A percentile compares a stretch with the other conserved stretches of the same genome.
These are phyloP conservation scores for Mycena indigotica DNA, from an alignment of 768 basidiomycete genomes.

Conservation along the genomic window DNA sequence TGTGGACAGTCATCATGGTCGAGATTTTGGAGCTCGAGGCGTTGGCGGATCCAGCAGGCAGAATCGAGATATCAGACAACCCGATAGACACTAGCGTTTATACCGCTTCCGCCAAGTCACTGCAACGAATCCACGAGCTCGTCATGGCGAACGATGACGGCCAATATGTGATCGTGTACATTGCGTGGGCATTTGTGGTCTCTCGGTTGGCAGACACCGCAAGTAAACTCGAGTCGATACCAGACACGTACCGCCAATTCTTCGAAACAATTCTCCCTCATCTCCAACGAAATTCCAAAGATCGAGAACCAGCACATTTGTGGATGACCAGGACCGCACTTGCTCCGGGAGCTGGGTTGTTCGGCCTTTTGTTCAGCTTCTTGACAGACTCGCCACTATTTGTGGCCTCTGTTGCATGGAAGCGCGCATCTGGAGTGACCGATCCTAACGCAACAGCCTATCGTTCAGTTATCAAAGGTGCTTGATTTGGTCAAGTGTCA, in stretches of 20 bases:
- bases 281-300: constrained; percentile 51
- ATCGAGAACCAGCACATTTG: constrained; percentile 54
- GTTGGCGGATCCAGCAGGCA: constrained; percentile 50
- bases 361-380: constrained; percentile 56
- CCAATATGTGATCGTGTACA: constrained; percentile 69
- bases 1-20: constrained; percentile 79
- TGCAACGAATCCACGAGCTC: constrained; percentile 68
- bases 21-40: constrained; percentile 82
- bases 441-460: constrained; percentile 80
- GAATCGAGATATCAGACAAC: constrained; percentile 54
- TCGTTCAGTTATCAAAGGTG: constrained; percentile 85
- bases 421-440: constrained; percentile 64
- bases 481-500: constrained; percentile 14
- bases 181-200: constrained; percentile 86
- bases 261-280: constrained; percentile 53
- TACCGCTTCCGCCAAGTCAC: constrained; percentile 59
- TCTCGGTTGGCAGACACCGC: constrained; percentile 58
- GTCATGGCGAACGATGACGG: constrained; percentile 60
- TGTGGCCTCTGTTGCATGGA: constrained; percentile 72
- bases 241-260: constrained; percentile 56
- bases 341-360: constrained; percentile 60
- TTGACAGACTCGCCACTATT: constrained; percentile 75
- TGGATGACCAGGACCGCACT: constrained; percentile 64
- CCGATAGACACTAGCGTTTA: constrained; percentile 55
- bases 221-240: constrained; percentile 50